These are phyloP conservation scores for Coprinopsis sp. DNA, from an alignment of 768 basidiomycete genomes.

Conservation along the genomic window DNA sequence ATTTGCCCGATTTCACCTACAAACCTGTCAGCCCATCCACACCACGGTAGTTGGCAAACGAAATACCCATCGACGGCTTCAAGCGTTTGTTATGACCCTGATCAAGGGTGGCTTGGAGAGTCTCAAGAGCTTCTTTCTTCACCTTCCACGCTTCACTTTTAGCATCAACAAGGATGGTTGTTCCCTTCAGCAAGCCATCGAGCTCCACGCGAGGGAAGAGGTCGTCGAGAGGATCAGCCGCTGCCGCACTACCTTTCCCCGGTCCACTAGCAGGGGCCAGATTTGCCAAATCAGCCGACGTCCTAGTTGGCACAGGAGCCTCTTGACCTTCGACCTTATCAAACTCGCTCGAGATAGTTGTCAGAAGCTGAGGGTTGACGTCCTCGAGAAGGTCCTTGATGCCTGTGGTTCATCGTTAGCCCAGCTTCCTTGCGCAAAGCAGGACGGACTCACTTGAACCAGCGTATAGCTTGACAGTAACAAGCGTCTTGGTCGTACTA, in stretches of 20 bases:
- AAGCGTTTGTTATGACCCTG: constrained; percentile 89
- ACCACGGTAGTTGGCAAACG: constrained; percentile 4
- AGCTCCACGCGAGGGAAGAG: constrained; percentile 94
- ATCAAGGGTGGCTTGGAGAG: constrained; percentile 77
- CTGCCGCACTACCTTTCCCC: constrained; percentile 37
- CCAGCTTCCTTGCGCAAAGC: background rate
- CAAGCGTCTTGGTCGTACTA: constrained; percentile 88
- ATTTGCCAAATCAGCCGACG: constrained; percentile 68
- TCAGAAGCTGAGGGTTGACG: constrained; percentile 87
- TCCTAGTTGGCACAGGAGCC: constrained; percentile 73
- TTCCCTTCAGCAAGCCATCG: constrained; percentile 78
- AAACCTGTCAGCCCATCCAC: constrained; percentile 9
- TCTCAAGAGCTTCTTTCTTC: constrained; percentile 92
- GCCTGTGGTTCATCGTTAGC: constrained; percentile 39
- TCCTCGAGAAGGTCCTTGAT: constrained; percentile 92
- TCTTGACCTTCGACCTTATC: constrained; percentile 81
- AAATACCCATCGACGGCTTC: constrained; percentile 81
- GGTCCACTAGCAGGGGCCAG: constrained; percentile 38
- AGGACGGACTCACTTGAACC: constrained; percentile 60
- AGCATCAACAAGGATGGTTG: constrained; percentile 73
- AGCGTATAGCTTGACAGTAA: constrained; percentile 88
- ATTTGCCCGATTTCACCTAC: constrained; percentile 87
- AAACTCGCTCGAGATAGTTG: constrained; percentile 88
- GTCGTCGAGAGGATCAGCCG: constrained; percentile 80
- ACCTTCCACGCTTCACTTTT: constrained; percentile 97